These are phyloP conservation scores for Coemansia asiatica DNA, from an alignment of 192 early-diverging fungal species.

Conservation along the genomic window DNA sequence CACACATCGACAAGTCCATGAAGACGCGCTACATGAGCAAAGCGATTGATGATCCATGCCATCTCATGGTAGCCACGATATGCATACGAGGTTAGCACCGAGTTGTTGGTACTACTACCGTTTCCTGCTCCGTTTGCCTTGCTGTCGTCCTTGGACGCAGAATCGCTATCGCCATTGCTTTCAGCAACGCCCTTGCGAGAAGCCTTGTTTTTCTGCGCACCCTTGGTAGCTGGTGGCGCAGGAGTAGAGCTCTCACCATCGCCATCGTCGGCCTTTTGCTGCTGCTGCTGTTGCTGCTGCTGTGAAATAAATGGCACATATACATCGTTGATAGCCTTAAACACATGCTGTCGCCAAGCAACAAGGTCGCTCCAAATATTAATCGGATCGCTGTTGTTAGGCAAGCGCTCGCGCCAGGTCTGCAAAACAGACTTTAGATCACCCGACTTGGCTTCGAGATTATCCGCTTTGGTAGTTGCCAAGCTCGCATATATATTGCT, in stretches of 20 bases:
- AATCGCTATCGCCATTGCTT: constrained; percentile 13
- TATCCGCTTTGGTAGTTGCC: constrained; percentile 71
- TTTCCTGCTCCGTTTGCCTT: constrained; percentile 19
- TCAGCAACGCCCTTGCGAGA: constrained; percentile 24
- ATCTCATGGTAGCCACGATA: constrained; percentile 99
- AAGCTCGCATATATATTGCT: constrained; percentile 84
- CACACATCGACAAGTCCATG: constrained; percentile 96
- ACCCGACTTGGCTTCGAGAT: constrained; percentile 81
- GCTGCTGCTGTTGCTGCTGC: constrained; percentile 41
- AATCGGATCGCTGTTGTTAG: constrained; percentile 97
- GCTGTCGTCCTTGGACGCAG: constrained; percentile 13
- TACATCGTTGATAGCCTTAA: constrained; percentile 92
- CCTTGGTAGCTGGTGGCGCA: constrained; percentile 27
- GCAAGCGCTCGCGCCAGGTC: constrained; percentile 96
- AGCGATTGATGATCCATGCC: constrained; percentile 99
- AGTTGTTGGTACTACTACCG: constrained; percentile 14
- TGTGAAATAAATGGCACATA: constrained; percentile 82
- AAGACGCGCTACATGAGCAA: constrained; percentile 93
- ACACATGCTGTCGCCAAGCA: constrained; percentile 97
- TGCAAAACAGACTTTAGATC: constrained; percentile 87
- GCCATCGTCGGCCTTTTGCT: constrained; percentile 7
- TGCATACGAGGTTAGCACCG: constrained; percentile 72
- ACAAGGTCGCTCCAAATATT: constrained; percentile 97
- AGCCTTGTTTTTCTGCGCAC: constrained; percentile 48
- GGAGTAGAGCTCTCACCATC: constrained; percentile 14